A percentile compares a stretch with the other conserved stretches of the same genome.
phyloP scores from a whole-genome alignment of 2,329 filamentous ascomycete species.

The Orbilia ellipsospora region DNA sequence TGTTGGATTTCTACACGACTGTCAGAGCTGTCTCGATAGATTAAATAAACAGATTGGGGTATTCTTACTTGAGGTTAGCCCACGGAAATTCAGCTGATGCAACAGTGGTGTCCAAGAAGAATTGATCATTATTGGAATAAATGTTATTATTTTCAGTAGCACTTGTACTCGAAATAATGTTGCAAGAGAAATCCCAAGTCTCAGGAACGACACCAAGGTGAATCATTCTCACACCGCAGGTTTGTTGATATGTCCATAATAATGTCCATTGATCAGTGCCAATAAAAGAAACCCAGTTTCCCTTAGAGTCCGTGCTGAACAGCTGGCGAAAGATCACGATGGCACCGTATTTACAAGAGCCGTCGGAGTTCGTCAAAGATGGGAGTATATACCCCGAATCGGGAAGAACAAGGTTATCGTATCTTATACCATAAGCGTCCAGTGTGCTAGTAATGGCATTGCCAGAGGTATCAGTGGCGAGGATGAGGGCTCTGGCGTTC shows the following conservation, averaged over 20 bases:
- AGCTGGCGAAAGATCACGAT: conserved; percentile 70
- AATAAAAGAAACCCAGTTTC: conserved; percentile 67
- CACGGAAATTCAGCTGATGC: conserved; percentile 66
- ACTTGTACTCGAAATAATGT: conserved; percentile 65
- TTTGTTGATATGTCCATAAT: conserved; percentile 69
- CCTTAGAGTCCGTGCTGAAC: conserved; percentile 67
- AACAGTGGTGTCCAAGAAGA: conserved; percentile 62
- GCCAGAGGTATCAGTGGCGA: conserved; percentile 35
- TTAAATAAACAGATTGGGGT: not conserved
- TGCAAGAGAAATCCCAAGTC: conserved; percentile 64
- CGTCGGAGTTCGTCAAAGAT: conserved; percentile 65
- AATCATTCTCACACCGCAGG: conserved; percentile 69
- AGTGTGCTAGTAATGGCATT: conserved; percentile 59
- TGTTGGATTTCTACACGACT: conserved; percentile 31
- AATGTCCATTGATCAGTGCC: conserved; percentile 69
- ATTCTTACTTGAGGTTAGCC: conserved; percentile 66
- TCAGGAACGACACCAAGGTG: conserved; percentile 70
- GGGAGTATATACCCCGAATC: conserved; percentile 68
- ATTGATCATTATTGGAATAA: conserved; percentile 36
- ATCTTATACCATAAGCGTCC: conserved; percentile 72
- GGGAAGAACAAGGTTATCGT: conserved; percentile 69
- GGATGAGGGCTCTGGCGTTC: conserved; percentile 29
- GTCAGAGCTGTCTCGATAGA: not conserved
- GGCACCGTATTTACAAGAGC: conserved; percentile 70
- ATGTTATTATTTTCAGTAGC: conserved; percentile 66